Conservation (phyloP, 2,329 filamentous ascomycete species). For the Monosporascus sp. region DNA sequence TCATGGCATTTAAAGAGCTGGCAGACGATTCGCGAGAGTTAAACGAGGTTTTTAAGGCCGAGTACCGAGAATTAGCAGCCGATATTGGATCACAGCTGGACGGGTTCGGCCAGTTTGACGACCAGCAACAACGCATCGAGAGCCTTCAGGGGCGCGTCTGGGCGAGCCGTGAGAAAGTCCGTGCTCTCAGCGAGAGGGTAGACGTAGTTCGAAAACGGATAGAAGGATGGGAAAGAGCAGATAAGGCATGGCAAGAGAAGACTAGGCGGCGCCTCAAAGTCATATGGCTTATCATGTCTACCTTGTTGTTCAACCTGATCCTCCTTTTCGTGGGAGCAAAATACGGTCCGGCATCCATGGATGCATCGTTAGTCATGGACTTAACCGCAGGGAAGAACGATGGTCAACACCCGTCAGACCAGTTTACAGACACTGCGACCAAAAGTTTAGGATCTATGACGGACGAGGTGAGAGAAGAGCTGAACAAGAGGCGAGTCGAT, state of each 20-base stretch:
- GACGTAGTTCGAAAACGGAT: slow-evolving; percentile 59
- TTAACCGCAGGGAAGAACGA: slow-evolving; percentile 5
- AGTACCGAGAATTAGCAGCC: slow-evolving; percentile 52
- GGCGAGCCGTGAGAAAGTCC: slow-evolving; percentile 53
- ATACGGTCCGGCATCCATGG: slow-evolving; percentile 21
- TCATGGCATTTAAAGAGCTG: slow-evolving; percentile 62
- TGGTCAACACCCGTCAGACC: slow-evolving; percentile 5
- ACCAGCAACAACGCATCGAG: slow-evolving; percentile 59
- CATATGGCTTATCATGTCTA: slow-evolving; percentile 56
- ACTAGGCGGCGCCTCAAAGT: slow-evolving; percentile 58
- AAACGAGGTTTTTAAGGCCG: slow-evolving; percentile 52
- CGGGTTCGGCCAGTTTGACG: slow-evolving; percentile 55
- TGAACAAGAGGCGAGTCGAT: slow-evolving; percentile 17
- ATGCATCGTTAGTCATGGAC: slow-evolving; percentile 7
- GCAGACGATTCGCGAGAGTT: slow-evolving; percentile 55
- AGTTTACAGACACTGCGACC: slow-evolving; percentile 13
- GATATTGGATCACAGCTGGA: slow-evolving; percentile 59
- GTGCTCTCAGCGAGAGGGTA: slow-evolving; percentile 56
- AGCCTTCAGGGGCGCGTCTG: slow-evolving; percentile 57
- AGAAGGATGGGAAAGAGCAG: slow-evolving; percentile 61
- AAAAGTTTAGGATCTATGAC: slow-evolving; percentile 16
- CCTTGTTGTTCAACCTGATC: slow-evolving; percentile 41
- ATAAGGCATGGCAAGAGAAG: slow-evolving; percentile 63
- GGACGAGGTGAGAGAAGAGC: slow-evolving; percentile 23
- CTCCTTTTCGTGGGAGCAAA: slow-evolving; percentile 36